These are phyloP conservation scores for Penicillium cataractarum DNA, from an alignment of 495 filamentous ascomycete genomes.

Conservation along the genomic window DNA sequence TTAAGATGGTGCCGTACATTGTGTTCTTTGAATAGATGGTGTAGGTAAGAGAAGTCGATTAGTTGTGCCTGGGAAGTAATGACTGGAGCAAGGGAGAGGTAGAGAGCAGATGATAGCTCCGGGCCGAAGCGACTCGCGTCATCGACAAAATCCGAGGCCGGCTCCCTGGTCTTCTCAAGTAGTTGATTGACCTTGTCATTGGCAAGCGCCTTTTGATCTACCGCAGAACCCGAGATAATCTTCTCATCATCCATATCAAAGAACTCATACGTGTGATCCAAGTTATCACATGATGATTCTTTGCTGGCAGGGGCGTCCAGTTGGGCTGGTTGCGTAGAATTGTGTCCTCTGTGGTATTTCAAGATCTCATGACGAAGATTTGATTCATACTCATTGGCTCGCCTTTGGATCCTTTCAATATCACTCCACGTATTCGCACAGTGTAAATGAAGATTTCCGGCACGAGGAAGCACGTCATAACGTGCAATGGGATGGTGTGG, in stretches of 20 bases:
- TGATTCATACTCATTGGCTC: slow-evolving; percentile 65
- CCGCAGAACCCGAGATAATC: slow-evolving; percentile 29
- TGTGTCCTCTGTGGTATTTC: slow-evolving; percentile 36
- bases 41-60: slow-evolving; percentile 76
- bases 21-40: slow-evolving; percentile 77
- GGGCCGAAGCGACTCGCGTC: slow-evolving; percentile 56
- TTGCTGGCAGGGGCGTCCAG: not conserved
- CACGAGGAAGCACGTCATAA: slow-evolving; percentile 44
- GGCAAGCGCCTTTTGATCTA: slow-evolving; percentile 29
- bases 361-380: slow-evolving; percentile 48
- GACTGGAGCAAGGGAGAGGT: slow-evolving; percentile 75
- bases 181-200: slow-evolving; percentile 36
- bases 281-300: slow-evolving; percentile 5
- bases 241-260: slow-evolving; percentile 44
- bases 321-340: not conserved
- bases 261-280: slow-evolving; percentile 37
- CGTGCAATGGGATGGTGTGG: slow-evolving; percentile 76
- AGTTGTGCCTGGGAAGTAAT: slow-evolving; percentile 73
- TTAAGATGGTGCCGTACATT: slow-evolving; percentile 73
- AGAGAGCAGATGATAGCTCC: slow-evolving; percentile 69
- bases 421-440: slow-evolving; percentile 80
- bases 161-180: slow-evolving; percentile 23
- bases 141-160: slow-evolving; percentile 12
- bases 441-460: slow-evolving; percentile 59
- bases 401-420: slow-evolving; percentile 63